Percentiles rank a stretch among this genome's conserved stretches.
Evolutionary conservation across 2,329 filamentous ascomycete species (phyloP).

Genomic region (Penicillium sp.): DNA sequence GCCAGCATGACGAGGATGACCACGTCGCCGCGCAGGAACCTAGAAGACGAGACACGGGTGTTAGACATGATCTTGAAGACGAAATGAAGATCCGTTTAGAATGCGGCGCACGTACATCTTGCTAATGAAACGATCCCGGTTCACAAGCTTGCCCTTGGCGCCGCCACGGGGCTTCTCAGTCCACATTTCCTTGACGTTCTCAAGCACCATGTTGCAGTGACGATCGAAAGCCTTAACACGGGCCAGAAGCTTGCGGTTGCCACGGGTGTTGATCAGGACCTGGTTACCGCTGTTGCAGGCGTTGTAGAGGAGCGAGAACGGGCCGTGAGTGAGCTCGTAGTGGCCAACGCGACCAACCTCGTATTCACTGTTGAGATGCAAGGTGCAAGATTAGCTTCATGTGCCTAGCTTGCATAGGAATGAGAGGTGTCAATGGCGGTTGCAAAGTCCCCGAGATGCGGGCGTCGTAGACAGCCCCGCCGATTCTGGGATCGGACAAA

Average conservation of each 20-base stretch:
- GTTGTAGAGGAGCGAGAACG: constrained; percentile 92
- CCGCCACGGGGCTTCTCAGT: constrained; percentile 85
- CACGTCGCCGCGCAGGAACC: constrained; percentile 82
- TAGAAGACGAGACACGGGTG: constrained; percentile 34
- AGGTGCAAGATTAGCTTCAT: constrained; percentile 24
- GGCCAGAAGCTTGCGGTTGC: constrained; percentile 96
- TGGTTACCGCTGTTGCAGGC: constrained; percentile 92
- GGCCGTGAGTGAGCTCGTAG: constrained; percentile 75
- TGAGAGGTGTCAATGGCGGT: constrained; percentile 16
- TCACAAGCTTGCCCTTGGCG: constrained; percentile 88
- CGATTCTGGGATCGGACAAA: constrained; percentile 9
- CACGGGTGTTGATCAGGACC: constrained; percentile 94
- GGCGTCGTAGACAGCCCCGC: constrained; percentile 11
- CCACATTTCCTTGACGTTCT: constrained; percentile 99
- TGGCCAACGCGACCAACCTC: constrained; percentile 80
- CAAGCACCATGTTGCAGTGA: constrained; percentile 98
- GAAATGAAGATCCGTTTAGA: neutral
- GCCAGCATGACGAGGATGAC: constrained; percentile 65
- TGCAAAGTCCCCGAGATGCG: constrained; percentile 11
- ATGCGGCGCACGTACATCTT: constrained; percentile 71
- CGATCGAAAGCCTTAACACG: constrained; percentile 98
- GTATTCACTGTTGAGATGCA: constrained; percentile 65
- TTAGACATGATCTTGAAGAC: neutral
- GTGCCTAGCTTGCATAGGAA: constrained; percentile 17
- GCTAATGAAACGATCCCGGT: constrained; percentile 97